A percentile compares a stretch with the other conserved stretches of the same genome.
Evolutionary conservation across 345 rosid genomes (phyloP).

Genomic region (Cochlearia excelsa): DNA sequence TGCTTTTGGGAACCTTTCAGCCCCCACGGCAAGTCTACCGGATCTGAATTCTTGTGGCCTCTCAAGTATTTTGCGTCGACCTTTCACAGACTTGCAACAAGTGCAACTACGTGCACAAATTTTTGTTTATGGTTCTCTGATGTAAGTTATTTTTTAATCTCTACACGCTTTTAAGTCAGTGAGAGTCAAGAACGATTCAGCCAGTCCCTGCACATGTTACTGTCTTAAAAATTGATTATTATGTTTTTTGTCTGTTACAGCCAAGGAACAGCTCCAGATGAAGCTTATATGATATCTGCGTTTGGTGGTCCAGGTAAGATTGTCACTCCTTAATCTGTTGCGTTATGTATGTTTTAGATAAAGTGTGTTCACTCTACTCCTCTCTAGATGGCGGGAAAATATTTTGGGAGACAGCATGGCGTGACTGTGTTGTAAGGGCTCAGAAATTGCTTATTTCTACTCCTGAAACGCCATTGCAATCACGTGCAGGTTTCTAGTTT

Average conservation of each 20-base stretch:
- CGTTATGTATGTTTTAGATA: slow-evolving; percentile 14
- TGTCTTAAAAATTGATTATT: slow-evolving; percentile 24
- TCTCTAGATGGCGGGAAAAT: slow-evolving; percentile 72
- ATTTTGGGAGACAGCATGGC: slow-evolving; percentile 87
- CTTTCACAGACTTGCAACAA: slow-evolving; percentile 96
- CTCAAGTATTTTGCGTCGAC: slow-evolving; percentile 63
- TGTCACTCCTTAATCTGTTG: slow-evolving; percentile 18
- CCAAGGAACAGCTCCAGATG: slow-evolving; percentile 89
- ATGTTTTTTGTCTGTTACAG: slow-evolving; percentile 44
- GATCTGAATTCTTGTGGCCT: slow-evolving; percentile 64
- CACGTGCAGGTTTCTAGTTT: slow-evolving; percentile 56
- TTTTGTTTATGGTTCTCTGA: slow-evolving; percentile 93
- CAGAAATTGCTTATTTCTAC: slow-evolving; percentile 47
- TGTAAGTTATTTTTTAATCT: slow-evolving; percentile 51
- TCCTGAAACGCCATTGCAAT: slow-evolving; percentile 68
- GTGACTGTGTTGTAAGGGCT: slow-evolving; percentile 58
- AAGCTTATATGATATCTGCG: slow-evolving; percentile 93
- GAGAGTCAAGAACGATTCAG: slow-evolving; percentile 9
- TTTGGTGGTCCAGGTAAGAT: slow-evolving; percentile 88
- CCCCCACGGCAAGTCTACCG: slow-evolving; percentile 55
- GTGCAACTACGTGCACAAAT: slow-evolving; percentile 98
- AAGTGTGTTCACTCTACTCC: slow-evolving; percentile 22
- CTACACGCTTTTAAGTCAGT: slow-evolving; percentile 9
- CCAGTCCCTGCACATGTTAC: slow-evolving; percentile 11
- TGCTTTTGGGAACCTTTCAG: slow-evolving; percentile 48